Conservation (phyloP, 2,329 filamentous ascomycete species). For the Capronia coronata region DNA sequence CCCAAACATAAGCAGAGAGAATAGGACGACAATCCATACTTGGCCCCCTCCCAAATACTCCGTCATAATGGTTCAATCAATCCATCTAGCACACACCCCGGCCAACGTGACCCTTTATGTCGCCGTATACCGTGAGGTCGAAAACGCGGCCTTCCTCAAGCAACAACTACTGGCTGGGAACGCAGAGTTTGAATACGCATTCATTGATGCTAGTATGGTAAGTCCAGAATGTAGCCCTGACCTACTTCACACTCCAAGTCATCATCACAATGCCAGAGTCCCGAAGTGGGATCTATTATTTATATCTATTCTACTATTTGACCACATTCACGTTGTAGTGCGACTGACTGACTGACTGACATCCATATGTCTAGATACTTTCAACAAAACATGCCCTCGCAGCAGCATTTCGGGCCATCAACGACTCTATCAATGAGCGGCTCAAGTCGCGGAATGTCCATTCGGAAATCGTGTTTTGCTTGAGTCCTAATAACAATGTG, state of each 20-base stretch:
- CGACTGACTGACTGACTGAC: too few relatives aligned
- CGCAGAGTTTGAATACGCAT: conserved; percentile 80
- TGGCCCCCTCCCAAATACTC: too few relatives aligned
- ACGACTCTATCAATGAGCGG: conserved; percentile 53
- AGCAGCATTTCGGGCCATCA: conserved; percentile 70
- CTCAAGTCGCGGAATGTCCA: conserved; percentile 80
- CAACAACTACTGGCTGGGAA: conserved; percentile 82
- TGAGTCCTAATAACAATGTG: conserved; percentile 74
- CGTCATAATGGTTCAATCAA: conserved; percentile 51
- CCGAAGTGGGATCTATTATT: too few relatives aligned
- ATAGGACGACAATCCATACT: too few relatives aligned
- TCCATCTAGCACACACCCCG: conserved; percentile 71
- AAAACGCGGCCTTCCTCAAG: conserved; percentile 71
- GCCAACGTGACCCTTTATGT: conserved; percentile 61
- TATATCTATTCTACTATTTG: neutral
- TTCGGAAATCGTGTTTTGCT: conserved; percentile 74
- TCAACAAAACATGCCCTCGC: conserved; percentile 67
- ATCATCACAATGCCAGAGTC: too few relatives aligned
- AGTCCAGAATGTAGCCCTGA: neutral
- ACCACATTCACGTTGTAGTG: too few relatives aligned
- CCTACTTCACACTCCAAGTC: too few relatives aligned
- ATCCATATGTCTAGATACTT: too few relatives aligned
- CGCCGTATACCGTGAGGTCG: conserved; percentile 66
- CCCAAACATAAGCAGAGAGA: too few relatives aligned
- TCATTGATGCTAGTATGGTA: conserved; percentile 79